phyloP scores from a whole-genome alignment of 2,329 filamentous ascomycete species.

The Phoma herbarum region DNA sequence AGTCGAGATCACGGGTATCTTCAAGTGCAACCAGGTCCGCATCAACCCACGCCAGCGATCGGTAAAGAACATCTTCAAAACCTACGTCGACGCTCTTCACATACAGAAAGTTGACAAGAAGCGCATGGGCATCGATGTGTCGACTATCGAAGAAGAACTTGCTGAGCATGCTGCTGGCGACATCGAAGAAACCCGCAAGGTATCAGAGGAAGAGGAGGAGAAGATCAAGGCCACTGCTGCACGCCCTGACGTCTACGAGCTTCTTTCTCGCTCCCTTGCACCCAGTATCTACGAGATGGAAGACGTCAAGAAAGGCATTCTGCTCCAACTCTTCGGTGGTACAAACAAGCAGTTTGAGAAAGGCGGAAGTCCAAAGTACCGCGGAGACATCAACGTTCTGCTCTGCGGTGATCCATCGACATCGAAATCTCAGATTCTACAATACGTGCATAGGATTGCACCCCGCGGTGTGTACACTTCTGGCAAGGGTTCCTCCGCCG shows the following conservation, averaged over 20 bases:
- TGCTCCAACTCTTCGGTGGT: constrained; percentile 94
- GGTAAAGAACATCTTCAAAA: constrained; percentile 97
- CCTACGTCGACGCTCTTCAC: constrained; percentile 93
- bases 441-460: constrained; percentile 97
- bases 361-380: constrained; percentile 92
- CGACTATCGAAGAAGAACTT: constrained; percentile 85
- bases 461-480: constrained; percentile 84
- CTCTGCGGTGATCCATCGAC: constrained; percentile 98
- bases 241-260: constrained; percentile 88
- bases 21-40: constrained; percentile 91
- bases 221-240: constrained; percentile 84
- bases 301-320: constrained; percentile 97
- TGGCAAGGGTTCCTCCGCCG: constrained; percentile 78
- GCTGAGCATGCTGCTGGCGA: constrained; percentile 75
- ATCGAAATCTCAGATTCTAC: constrained; percentile 90
- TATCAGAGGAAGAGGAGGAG: constrained; percentile 85
- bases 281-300: constrained; percentile 98
- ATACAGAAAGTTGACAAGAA: constrained; percentile 97
- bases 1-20: constrained; percentile 94
- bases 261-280: constrained; percentile 87
- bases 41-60: constrained; percentile 92
- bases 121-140: constrained; percentile 87
- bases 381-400: constrained; percentile 96
- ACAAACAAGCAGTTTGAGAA: constrained; percentile 99
- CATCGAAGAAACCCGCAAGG: constrained; percentile 83